A percentile compares a stretch with the other conserved stretches of the same genome.
Evolutionary conservation across 2,329 filamentous ascomycete species (phyloP).

Genomic region (Scortechinia acanthostroma): DNA sequence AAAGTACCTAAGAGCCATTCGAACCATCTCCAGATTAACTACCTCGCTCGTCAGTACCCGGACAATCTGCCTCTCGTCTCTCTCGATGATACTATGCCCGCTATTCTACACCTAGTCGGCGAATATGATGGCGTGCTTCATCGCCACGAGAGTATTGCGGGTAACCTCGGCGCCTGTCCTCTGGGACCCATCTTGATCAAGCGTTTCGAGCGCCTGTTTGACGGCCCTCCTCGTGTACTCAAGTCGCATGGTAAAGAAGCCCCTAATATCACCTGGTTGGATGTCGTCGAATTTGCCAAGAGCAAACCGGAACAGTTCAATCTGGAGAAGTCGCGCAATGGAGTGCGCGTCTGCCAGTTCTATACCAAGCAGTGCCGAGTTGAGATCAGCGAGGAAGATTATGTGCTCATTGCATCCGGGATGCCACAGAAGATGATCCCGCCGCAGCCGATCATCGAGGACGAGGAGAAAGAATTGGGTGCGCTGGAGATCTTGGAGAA

Average conservation of each 20-base stretch:
- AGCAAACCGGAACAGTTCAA: conserved; percentile 74
- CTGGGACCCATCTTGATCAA: conserved; percentile 77
- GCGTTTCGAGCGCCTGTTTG: conserved; percentile 79
- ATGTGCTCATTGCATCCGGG: conserved; percentile 74
- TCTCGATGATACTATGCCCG: conserved; percentile 56
- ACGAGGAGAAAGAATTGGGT: conserved; percentile 77
- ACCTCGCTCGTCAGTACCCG: conserved; percentile 53
- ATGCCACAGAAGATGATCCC: conserved; percentile 77
- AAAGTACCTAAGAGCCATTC: conserved; percentile 44
- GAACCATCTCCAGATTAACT: conserved; percentile 62
- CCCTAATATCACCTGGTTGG: conserved; percentile 66
- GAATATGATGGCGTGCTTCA: conserved; percentile 82
- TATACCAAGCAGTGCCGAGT: conserved; percentile 74
- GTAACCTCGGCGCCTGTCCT: conserved; percentile 76
- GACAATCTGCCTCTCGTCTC: conserved; percentile 48
- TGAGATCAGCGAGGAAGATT: conserved; percentile 84
- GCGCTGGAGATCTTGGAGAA: conserved; percentile 79
- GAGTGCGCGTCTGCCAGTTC: conserved; percentile 71
- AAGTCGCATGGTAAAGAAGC: conserved; percentile 46
- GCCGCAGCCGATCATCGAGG: conserved; percentile 74
- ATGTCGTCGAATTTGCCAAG: conserved; percentile 78
- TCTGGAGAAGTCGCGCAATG: conserved; percentile 61
- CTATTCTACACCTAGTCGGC: conserved; percentile 65
- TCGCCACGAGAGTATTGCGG: conserved; percentile 78
- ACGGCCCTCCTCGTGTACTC: conserved; percentile 51